Evolutionary conservation across 805 yeast species (phyloP), one percentile per base, ranked within the genome.

Genomic region (Limtongia smithiae): DNA sequence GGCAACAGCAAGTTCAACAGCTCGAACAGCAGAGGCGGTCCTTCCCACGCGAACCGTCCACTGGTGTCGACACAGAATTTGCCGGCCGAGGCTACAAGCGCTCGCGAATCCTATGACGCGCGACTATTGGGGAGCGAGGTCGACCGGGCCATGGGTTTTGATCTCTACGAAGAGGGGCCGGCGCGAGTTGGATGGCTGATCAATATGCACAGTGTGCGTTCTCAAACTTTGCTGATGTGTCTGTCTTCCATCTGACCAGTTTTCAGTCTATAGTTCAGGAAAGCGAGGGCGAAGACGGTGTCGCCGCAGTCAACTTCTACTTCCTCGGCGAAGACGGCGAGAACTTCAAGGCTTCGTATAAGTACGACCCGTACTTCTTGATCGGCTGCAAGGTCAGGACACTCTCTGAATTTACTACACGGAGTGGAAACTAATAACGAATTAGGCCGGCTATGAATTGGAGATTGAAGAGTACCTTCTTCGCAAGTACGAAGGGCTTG

Each of bases 311-410:
- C 2, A 97, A 93, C 60, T 89, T 84, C 66, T 94, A 94, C 64
- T 93, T 94, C 60, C 68, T 93, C 6, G 97, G 90, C 65, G 96
- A 87, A 61, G 97, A 90, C 65, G 99, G 99, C 41, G 98, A 97
- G 5, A 80, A 85, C 37, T 93, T 94, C 72, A 93, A 91, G 64
- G 82, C 89, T 3, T 83, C 95, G 0, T 68, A 86, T 12, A 83
- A 77, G 50, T 86, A 78, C 63, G 89, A 87, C 59, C 99, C 99
- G 0, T 93, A 93, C 65, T 85, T 93, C 62, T 78, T 83, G 44
- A 69, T 93, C 9, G 74, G 80, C 2, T 79, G 87, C 55, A 71
- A 77, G n/a, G 77, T 77, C 1, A 79, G 80, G 11, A 35, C 14
- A 14, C 18, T 22, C 28, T 5, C 15, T 36, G 25, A 32, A 21